Evolutionary conservation across 2,329 filamentous ascomycete species (phyloP).

Genomic region (Exophiala xenobiotica): DNA sequence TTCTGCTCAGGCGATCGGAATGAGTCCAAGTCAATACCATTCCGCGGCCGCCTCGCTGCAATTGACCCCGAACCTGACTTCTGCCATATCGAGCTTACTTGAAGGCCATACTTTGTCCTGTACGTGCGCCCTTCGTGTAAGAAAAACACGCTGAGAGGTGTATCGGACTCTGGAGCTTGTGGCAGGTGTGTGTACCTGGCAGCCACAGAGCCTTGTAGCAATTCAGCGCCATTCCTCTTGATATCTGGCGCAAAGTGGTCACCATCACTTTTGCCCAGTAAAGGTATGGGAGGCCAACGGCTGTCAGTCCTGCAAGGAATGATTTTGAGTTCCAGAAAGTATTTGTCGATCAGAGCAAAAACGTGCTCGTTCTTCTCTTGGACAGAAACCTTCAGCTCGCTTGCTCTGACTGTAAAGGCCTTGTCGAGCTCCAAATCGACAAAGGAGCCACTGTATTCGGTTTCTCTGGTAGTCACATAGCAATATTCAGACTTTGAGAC

Average conservation of each 20-base stretch:
- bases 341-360: constrained; percentile 24
- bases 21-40: too few species aligned
- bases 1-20: background rate
- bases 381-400: constrained; percentile 23
- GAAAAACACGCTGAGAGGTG: constrained; percentile 29
- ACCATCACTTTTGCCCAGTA: constrained; percentile 29
- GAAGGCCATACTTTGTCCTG: constrained; percentile 31
- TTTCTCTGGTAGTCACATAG: constrained; percentile 14
- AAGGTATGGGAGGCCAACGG: constrained; percentile 29
- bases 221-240: constrained; percentile 20
- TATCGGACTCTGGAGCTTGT: constrained; percentile 21
- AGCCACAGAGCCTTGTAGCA: constrained; percentile 27
- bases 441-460: constrained; percentile 18
- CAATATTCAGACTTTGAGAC: constrained; percentile 18
- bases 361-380: constrained; percentile 7
- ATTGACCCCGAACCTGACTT: background rate
- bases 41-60: background rate
- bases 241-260: constrained; percentile 23
- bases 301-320: constrained; percentile 21
- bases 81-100: constrained; percentile 26
- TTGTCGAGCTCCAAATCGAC: constrained; percentile 27
- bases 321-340: constrained; percentile 33
- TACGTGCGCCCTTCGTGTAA: constrained; percentile 25
- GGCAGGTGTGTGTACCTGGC: constrained; percentile 28
- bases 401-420: constrained; percentile 26